phyloP scores from a whole-genome alignment of 495 filamentous ascomycete species.

The Aspergillus ellipticus region DNA sequence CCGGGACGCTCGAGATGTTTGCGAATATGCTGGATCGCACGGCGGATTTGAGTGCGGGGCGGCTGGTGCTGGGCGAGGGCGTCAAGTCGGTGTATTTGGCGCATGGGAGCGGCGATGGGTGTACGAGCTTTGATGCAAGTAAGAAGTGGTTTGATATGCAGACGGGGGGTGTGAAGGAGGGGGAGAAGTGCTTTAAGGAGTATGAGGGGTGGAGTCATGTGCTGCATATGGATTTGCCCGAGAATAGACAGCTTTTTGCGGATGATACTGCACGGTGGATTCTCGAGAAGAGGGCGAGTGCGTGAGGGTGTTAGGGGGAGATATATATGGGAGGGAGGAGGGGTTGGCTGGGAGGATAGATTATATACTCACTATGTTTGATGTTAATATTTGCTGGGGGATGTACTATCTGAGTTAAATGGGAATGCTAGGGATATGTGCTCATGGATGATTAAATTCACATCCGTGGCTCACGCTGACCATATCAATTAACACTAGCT shows the following conservation, averaged over 20 bases:
- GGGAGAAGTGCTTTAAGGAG: slow-evolving; percentile 50
- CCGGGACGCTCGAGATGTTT: slow-evolving; percentile 73
- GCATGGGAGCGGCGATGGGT: slow-evolving; percentile 66
- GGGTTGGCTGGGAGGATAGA: too few species aligned
- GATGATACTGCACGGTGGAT: slow-evolving; percentile 76
- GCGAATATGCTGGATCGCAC: slow-evolving; percentile 69
- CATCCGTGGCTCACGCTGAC: too few species aligned
- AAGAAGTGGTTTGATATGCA: slow-evolving; percentile 57
- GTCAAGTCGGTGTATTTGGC: slow-evolving; percentile 51
- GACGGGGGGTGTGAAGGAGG: slow-evolving; percentile 52
- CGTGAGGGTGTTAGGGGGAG: not conserved
- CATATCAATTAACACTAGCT: too few species aligned
- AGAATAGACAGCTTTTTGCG: slow-evolving; percentile 58
- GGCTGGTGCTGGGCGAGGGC: slow-evolving; percentile 25
- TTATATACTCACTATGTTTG: too few species aligned
- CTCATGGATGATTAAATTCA: too few species aligned
- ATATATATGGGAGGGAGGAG: not conserved
- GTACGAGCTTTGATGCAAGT: slow-evolving; percentile 58
- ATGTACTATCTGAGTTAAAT: too few species aligned
- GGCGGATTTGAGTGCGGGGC: slow-evolving; percentile 25
- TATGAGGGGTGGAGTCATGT: slow-evolving; percentile 77
- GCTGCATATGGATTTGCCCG: slow-evolving; percentile 66
- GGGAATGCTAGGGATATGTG: too few species aligned
- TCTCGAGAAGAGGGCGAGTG: slow-evolving; percentile 51
- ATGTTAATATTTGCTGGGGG: too few species aligned